Conservation (phyloP, 2,329 filamentous ascomycete species). For the Onygenales sp. region DNA sequence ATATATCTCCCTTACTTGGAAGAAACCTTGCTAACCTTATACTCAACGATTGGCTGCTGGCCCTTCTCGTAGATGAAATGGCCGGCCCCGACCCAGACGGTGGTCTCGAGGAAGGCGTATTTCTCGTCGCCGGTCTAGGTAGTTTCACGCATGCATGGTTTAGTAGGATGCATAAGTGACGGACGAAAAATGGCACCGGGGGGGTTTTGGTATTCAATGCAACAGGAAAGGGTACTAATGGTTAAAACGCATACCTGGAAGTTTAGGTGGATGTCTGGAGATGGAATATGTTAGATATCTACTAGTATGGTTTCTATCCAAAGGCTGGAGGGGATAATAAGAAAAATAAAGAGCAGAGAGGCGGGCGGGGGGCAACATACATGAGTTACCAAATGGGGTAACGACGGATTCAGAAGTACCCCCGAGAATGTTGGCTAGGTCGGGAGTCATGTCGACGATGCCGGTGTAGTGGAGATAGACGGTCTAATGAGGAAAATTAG, state of each 20-base stretch:
- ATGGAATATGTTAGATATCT: neutral
- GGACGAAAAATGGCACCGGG: neutral
- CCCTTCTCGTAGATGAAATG: slow-evolving; percentile 30
- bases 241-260: slow-evolving; percentile 23
- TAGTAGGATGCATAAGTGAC: neutral
- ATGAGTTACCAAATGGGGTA: slow-evolving; percentile 31
- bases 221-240: neutral
- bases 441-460: slow-evolving; percentile 25
- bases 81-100: slow-evolving; percentile 32
- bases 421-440: slow-evolving; percentile 23
- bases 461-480: slow-evolving; percentile 35
- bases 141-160: neutral
- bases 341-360: neutral
- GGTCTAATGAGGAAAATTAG: slow-evolving; percentile 1
- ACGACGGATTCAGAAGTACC: slow-evolving; percentile 22
- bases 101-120: slow-evolving; percentile 32
- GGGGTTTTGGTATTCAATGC: neutral
- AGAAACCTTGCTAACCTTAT: slow-evolving; percentile 31
- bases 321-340: neutral
- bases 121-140: slow-evolving; percentile 31
- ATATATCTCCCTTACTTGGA: slow-evolving; percentile 10
- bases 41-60: slow-evolving; percentile 30
- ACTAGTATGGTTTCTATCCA: neutral
- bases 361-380: slow-evolving; percentile 19
- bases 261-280: slow-evolving; percentile 26